Percentiles rank a stretch among this genome's conserved stretches.
phyloP scores from a whole-genome alignment of 148 eudicot species.

The Mesembryanthemum crystallinum region DNA sequence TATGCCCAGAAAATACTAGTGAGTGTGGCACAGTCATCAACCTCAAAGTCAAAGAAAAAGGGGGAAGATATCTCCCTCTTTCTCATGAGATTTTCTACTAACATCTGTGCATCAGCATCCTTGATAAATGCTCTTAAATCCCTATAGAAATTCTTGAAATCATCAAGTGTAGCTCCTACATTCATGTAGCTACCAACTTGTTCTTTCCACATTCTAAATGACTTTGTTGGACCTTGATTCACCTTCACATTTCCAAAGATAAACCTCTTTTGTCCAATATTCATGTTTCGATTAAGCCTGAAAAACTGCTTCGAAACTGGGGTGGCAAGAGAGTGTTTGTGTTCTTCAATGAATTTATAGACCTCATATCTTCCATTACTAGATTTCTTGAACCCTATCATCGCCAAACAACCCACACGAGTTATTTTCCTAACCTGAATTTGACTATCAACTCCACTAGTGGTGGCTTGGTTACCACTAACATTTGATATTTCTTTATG shows the following conservation, averaged over 20 bases:
- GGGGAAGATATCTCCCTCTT: neutral
- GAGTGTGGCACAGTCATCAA: neutral
- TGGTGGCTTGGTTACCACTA: too few species aligned
- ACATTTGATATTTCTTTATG: too few species aligned
- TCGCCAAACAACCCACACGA: neutral
- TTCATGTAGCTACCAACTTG: neutral
- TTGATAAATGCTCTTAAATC: neutral
- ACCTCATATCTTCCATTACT: neutral
- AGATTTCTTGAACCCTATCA: neutral
- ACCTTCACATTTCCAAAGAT: neutral
- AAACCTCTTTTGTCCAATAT: neutral
- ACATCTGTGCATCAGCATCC: neutral
- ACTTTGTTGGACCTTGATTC: neutral
- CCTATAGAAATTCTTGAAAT: neutral
- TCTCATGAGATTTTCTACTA: neutral
- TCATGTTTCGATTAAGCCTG: neutral
- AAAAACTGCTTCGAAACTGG: neutral
- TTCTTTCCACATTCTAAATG: neutral
- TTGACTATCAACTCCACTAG: too few species aligned
- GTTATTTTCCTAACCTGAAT: neutral
- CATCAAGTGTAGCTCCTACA: neutral
- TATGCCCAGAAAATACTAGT: neutral
- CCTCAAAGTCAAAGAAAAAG: neutral
- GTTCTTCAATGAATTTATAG: neutral
- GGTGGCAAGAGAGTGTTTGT: neutral